Conservation (phyloP, 2,329 filamentous ascomycete species). For the Apiospora pterosperma region DNA sequence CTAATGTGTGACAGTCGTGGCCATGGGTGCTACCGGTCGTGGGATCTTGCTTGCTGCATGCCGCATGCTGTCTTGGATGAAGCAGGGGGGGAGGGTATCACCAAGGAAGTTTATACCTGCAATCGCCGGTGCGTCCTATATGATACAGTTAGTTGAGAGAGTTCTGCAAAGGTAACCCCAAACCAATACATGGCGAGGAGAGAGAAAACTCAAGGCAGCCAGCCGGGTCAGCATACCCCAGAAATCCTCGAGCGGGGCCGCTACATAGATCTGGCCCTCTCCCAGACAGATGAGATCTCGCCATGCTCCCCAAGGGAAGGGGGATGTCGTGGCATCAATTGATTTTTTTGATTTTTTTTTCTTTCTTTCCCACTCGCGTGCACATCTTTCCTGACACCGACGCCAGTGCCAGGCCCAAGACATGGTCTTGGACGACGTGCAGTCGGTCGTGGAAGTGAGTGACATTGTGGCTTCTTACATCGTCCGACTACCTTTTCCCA, state of each 20-base stretch:
- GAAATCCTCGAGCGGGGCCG: background rate
- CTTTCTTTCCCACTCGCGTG: background rate
- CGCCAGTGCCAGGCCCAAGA: background rate
- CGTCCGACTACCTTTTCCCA: background rate
- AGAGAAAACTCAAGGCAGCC: background rate
- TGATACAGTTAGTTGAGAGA: background rate
- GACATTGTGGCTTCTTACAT: background rate
- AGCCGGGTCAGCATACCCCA: background rate
- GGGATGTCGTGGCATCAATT: background rate
- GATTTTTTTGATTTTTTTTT: too few relatives aligned
- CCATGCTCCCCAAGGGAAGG: background rate
- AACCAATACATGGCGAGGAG: background rate
- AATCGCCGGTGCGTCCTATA: background rate
- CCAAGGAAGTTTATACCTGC: constrained; percentile 5
- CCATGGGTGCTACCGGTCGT: background rate
- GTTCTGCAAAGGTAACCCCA: background rate
- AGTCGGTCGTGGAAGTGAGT: background rate
- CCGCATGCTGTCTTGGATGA: background rate
- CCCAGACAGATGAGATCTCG: background rate
- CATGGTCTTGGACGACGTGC: background rate
- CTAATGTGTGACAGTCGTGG: background rate
- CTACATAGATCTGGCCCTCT: background rate
- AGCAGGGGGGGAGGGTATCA: background rate
- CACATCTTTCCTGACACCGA: background rate
- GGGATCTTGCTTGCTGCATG: background rate